Conservation (phyloP, 345 rosid genomes). For the Boechera stricta region DNA sequence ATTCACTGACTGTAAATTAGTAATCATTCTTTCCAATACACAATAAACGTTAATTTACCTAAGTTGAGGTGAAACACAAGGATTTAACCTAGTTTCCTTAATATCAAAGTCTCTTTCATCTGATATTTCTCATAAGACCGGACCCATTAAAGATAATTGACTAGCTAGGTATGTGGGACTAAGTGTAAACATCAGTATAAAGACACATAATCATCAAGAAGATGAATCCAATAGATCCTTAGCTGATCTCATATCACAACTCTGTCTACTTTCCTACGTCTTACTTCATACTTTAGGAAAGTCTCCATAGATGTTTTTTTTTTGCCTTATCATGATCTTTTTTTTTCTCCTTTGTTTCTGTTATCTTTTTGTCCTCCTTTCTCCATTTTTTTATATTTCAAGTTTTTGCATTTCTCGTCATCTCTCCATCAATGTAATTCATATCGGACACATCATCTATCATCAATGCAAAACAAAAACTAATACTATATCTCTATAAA, state of each 20-base stretch:
- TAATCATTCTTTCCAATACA: neutral
- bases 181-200: slow-evolving; percentile 8
- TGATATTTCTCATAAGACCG: neutral
- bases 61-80: neutral
- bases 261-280: slow-evolving; percentile 10
- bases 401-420: slow-evolving; percentile 31
- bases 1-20: neutral
- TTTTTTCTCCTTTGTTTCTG: slow-evolving; percentile 13
- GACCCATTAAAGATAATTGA: neutral
- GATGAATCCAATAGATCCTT: slow-evolving; percentile 1
- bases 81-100: neutral
- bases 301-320: neutral
- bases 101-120: slow-evolving; percentile 11
- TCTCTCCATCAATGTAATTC: slow-evolving; percentile 35
- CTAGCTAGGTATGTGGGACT: neutral
- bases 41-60: neutral
- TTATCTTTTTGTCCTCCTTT: slow-evolving; percentile 23
- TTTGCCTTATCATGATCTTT: neutral
- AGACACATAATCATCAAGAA: neutral
- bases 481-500: neutral
- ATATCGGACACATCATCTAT: slow-evolving; percentile 37
- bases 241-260: neutral
- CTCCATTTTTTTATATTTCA: neutral
- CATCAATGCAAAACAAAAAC: slow-evolving; percentile 18
- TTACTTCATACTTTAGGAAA: slow-evolving; percentile 23